Conservation (phyloP, 345 rosid genomes). For the Linum usitatissimum region DNA sequence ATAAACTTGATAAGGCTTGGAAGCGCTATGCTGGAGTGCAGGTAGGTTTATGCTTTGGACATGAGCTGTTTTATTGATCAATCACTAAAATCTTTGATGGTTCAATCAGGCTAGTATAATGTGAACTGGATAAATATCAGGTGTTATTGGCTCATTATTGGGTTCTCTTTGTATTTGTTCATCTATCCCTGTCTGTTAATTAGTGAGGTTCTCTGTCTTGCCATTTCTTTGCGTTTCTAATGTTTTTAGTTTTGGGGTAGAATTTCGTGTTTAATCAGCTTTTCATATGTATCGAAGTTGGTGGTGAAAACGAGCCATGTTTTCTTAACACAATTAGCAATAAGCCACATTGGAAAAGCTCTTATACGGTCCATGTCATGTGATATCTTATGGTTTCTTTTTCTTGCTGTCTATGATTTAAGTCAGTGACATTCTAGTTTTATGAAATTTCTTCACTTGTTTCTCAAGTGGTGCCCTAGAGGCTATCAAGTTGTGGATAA, state of each 20-base stretch:
- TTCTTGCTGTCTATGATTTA: not conserved
- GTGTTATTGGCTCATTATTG: not conserved
- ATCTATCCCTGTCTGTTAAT: not conserved
- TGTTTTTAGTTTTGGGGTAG: not conserved
- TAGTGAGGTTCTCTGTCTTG: not conserved
- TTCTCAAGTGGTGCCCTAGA: not conserved
- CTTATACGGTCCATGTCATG: no score
- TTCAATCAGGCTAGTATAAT: not conserved
- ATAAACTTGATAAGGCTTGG: constrained; percentile 98
- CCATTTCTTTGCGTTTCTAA: not conserved
- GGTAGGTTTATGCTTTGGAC: constrained; percentile 38
- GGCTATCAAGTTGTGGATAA: not conserved
- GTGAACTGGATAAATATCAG: not conserved
- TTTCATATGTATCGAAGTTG: not conserved
- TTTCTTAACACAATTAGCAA: not conserved
- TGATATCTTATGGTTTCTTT: no score
- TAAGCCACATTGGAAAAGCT: not conserved
- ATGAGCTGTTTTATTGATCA: not conserved
- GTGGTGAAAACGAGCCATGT: not conserved
- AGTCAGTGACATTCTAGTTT: not conserved
- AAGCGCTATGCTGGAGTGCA: constrained; percentile 94
- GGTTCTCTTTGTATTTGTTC: not conserved
- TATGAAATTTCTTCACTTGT: not conserved
- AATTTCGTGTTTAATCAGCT: not conserved
- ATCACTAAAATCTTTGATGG: not conserved